phyloP scores from a whole-genome alignment of 495 filamentous ascomycete genomes.

The Friedmanniomyces simplex region DNA sequence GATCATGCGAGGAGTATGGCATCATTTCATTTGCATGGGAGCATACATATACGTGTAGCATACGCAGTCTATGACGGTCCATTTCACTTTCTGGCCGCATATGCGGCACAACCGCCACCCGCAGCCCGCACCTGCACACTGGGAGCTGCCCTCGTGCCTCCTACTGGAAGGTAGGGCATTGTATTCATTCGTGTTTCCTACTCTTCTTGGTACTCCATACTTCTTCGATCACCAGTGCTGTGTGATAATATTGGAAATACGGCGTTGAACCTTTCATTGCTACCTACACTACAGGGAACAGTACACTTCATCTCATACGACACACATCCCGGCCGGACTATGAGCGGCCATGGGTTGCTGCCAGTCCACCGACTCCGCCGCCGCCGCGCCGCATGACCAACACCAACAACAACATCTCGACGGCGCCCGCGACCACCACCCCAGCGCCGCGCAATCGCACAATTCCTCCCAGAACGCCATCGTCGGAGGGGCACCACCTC shows the following conservation, averaged over 20 bases:
- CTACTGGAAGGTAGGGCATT: too few species aligned
- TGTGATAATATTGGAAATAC: not conserved
- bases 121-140: too few species aligned
- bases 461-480: not conserved
- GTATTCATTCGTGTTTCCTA: too few species aligned
- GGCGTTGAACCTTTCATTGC: not conserved
- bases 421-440: not conserved
- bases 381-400: not conserved
- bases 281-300: not conserved
- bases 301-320: not conserved
- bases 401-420: not conserved
- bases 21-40: not conserved
- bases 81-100: not conserved
- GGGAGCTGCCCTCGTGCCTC: too few species aligned
- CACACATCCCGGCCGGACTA: not conserved
- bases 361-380: constrained; percentile 3
- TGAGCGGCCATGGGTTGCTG: constrained; percentile 10
- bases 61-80: not conserved
- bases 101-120: too few species aligned
- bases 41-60: not conserved
- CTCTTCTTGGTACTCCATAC: not conserved
- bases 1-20: not conserved
- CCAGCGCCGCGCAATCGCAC: not conserved
- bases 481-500: not conserved
- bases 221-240: not conserved